phyloP scores from a whole-genome alignment of 495 filamentous ascomycete species.

The Penicillium turbatum region DNA sequence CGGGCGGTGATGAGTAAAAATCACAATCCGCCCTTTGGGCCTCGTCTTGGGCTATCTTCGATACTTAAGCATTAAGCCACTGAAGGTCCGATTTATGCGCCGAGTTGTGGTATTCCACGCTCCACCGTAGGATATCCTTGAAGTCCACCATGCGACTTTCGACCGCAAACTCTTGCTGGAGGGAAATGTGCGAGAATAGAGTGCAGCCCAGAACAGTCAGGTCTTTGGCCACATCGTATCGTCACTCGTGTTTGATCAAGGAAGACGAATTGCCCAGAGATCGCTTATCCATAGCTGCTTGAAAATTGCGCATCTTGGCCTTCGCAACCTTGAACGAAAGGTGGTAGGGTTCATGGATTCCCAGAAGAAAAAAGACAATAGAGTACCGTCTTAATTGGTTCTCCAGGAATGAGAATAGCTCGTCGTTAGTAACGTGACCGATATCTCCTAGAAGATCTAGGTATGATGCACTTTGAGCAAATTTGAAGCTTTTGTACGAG shows the following conservation, averaged over 20 bases:
- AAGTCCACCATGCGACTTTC: background rate
- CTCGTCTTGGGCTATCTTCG: background rate
- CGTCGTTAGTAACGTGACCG: background rate
- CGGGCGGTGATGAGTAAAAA: background rate
- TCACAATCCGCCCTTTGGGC: background rate
- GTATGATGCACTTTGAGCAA: background rate
- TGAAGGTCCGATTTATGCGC: background rate
- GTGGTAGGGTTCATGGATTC: background rate
- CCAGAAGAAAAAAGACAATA: background rate
- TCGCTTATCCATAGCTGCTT: background rate
- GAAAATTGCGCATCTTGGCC: background rate
- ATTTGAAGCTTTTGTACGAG: background rate
- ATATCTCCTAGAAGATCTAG: background rate
- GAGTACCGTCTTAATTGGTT: background rate
- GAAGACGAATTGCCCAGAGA: background rate
- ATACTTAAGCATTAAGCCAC: background rate
- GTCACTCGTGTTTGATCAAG: background rate
- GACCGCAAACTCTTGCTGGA: background rate
- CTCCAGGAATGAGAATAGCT: background rate
- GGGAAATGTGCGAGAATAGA: background rate
- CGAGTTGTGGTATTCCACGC: background rate
- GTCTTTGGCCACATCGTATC: background rate
- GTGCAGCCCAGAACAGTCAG: background rate
- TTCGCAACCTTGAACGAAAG: background rate
- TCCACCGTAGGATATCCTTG: background rate